These are phyloP conservation scores for Cadophora sp. DNA, from an alignment of 2,329 filamentous ascomycete species.

Conservation along the genomic window DNA sequence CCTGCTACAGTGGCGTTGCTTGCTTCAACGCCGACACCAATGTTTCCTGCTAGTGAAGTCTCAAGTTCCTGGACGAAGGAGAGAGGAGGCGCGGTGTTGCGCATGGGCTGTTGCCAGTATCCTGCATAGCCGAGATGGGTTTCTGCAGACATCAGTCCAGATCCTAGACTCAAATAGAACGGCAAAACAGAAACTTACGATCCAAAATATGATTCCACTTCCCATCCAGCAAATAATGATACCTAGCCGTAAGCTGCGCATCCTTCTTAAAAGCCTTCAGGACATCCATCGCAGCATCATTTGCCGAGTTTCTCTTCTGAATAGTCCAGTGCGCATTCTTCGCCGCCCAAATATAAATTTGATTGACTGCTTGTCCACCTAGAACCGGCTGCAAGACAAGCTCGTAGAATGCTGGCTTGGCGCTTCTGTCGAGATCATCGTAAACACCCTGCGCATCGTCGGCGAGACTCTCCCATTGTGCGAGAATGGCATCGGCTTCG, in stretches of 20 bases:
- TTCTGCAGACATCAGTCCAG: slow-evolving; percentile 47
- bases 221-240: slow-evolving; percentile 63
- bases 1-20: slow-evolving; percentile 72
- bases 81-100: slow-evolving; percentile 68
- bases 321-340: slow-evolving; percentile 61
- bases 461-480: slow-evolving; percentile 60
- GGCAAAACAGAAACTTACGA: slow-evolving; percentile 45
- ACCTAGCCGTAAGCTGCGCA: slow-evolving; percentile 59
- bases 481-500: slow-evolving; percentile 64
- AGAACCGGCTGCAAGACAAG: slow-evolving; percentile 65
- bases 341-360: slow-evolving; percentile 57
- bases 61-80: slow-evolving; percentile 64
- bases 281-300: slow-evolving; percentile 58
- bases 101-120: slow-evolving; percentile 76
- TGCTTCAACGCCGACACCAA: slow-evolving; percentile 69
- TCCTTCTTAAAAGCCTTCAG: slow-evolving; percentile 63
- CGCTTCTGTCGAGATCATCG: slow-evolving; percentile 55
- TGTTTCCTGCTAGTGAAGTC: slow-evolving; percentile 63
- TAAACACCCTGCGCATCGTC: slow-evolving; percentile 62
- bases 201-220: slow-evolving; percentile 70
- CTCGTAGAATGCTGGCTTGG: slow-evolving; percentile 67
- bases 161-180: not conserved
- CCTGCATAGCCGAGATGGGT: slow-evolving; percentile 59
- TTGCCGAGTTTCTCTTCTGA: slow-evolving; percentile 63
- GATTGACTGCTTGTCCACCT: slow-evolving; percentile 62